Conservation (phyloP, 2,329 filamentous ascomycete species). For the Fusarium sp. region DNA sequence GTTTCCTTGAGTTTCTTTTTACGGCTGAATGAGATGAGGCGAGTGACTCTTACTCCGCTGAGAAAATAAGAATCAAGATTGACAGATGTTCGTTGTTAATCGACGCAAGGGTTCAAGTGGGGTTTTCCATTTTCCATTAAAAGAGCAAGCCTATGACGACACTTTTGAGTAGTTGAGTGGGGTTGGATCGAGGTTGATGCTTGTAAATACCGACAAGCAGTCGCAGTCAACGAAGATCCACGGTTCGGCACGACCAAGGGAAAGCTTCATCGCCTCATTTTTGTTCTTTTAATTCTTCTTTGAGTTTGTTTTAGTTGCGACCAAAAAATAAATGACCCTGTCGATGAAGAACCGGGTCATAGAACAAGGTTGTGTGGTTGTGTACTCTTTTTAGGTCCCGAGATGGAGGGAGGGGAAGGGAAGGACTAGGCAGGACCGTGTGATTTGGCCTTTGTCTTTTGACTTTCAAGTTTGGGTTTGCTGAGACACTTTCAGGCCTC, state of each 20-base stretch:
- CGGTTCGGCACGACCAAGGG: slow-evolving; percentile 30
- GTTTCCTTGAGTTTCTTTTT: neutral
- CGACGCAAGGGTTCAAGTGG: slow-evolving; percentile 31
- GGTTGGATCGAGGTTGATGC: slow-evolving; percentile 10
- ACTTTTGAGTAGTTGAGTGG: slow-evolving; percentile 18
- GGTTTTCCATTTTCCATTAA: slow-evolving; percentile 12
- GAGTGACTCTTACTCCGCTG: slow-evolving; percentile 4
- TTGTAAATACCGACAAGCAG: neutral
- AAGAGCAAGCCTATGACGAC: slow-evolving; percentile 36
- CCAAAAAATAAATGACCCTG: slow-evolving; percentile 18
- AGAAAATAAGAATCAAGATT: slow-evolving; percentile 33
- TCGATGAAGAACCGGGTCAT: slow-evolving; percentile 27
- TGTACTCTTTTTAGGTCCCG: slow-evolving; percentile 23
- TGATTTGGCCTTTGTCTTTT: slow-evolving; percentile 25
- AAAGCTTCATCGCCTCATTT: slow-evolving; percentile 29
- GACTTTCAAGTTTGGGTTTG: neutral
- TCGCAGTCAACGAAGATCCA: slow-evolving; percentile 5
- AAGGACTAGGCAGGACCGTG: slow-evolving; percentile 16
- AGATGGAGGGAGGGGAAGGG: slow-evolving; percentile 25
- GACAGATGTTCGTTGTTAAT: slow-evolving; percentile 11
- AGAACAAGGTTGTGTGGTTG: slow-evolving; percentile 4
- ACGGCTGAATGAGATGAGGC: neutral
- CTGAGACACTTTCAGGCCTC: slow-evolving; percentile 3
- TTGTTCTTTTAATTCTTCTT: neutral
- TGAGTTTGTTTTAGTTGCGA: slow-evolving; percentile 5